Percentiles rank a stretch among this genome's conserved stretches.
Evolutionary conservation across 1,284 basidiomycete genomes (phyloP).

Genomic region (Leccinum insigne): DNA sequence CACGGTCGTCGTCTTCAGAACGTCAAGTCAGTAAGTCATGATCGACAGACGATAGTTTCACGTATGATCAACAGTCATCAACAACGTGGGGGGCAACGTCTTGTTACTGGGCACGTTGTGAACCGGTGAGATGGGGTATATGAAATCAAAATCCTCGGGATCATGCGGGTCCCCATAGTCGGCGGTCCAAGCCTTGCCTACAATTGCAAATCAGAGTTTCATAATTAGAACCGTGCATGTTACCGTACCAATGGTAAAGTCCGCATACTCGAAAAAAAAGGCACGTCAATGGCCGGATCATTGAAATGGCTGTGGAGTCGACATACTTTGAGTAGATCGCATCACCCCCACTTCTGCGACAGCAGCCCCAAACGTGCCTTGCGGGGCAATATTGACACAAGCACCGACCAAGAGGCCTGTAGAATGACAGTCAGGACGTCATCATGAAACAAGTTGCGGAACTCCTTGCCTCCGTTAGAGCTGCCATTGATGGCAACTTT

Average conservation of each 20-base stretch:
- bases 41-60: slow-evolving; percentile 13
- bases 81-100: slow-evolving; percentile 63
- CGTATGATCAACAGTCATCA: slow-evolving; percentile 80
- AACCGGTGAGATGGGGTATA: slow-evolving; percentile 74
- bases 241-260: slow-evolving; percentile 69
- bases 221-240: neutral
- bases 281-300: slow-evolving; percentile 4
- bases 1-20: slow-evolving; percentile 75
- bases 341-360: slow-evolving; percentile 82
- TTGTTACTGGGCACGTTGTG: slow-evolving; percentile 70
- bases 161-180: slow-evolving; percentile 84
- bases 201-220: slow-evolving; percentile 10
- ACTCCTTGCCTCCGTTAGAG: slow-evolving; percentile 68
- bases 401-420: slow-evolving; percentile 77
- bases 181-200: slow-evolving; percentile 75
- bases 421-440: slow-evolving; percentile 11
- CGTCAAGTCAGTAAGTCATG: slow-evolving; percentile 5
- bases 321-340: slow-evolving; percentile 73
- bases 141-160: slow-evolving; percentile 80
- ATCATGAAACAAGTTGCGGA: slow-evolving; percentile 2
- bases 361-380: slow-evolving; percentile 79
- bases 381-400: slow-evolving; percentile 77
- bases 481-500: slow-evolving; percentile 81
- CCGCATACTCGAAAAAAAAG: slow-evolving; percentile 53
- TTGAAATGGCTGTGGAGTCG: neutral